phyloP scores from a whole-genome alignment of 2,329 filamentous ascomycete species.

The Botryosphaeria agaves region DNA sequence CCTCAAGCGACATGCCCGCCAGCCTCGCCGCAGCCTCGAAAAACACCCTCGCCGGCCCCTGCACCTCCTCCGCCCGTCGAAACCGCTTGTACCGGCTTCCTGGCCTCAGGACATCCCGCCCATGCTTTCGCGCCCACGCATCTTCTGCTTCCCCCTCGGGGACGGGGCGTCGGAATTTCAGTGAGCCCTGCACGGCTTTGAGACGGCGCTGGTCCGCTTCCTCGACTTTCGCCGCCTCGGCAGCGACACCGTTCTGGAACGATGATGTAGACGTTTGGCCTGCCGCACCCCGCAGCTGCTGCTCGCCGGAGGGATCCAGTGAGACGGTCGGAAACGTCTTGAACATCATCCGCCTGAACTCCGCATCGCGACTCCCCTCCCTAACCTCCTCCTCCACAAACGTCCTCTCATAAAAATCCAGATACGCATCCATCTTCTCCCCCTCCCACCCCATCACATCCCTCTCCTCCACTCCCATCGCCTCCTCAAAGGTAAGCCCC shows the following conservation, averaged over 20 bases:
- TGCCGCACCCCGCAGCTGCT: too few species aligned
- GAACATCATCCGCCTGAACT: slow-evolving; percentile 23
- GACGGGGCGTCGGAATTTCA: slow-evolving; percentile 22
- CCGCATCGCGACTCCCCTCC: slow-evolving; percentile 16
- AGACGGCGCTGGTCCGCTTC: slow-evolving; percentile 15
- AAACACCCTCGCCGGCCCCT: slow-evolving; percentile 26
- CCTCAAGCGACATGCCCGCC: slow-evolving; percentile 31
- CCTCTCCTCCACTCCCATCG: slow-evolving; percentile 38
- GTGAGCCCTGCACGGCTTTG: slow-evolving; percentile 22
- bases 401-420: slow-evolving; percentile 61
- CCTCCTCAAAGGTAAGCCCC: slow-evolving; percentile 26
- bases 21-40: slow-evolving; percentile 33
- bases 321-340: slow-evolving; percentile 21
- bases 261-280: too few species aligned
- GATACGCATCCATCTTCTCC: slow-evolving; percentile 52
- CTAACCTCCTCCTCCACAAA: slow-evolving; percentile 34
- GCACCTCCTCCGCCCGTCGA: slow-evolving; percentile 28
- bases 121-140: slow-evolving; percentile 7
- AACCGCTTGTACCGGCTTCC: slow-evolving; percentile 34
- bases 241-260: too few species aligned
- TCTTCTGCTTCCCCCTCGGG: slow-evolving; percentile 14
- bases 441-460: slow-evolving; percentile 45
- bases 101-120: slow-evolving; percentile 19
- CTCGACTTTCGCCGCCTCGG: slow-evolving; percentile 8
- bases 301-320: slow-evolving; percentile 12